These are phyloP conservation scores for Prunella vulgaris DNA, from an alignment of 257 asterid genomes.

Conservation along the genomic window DNA sequence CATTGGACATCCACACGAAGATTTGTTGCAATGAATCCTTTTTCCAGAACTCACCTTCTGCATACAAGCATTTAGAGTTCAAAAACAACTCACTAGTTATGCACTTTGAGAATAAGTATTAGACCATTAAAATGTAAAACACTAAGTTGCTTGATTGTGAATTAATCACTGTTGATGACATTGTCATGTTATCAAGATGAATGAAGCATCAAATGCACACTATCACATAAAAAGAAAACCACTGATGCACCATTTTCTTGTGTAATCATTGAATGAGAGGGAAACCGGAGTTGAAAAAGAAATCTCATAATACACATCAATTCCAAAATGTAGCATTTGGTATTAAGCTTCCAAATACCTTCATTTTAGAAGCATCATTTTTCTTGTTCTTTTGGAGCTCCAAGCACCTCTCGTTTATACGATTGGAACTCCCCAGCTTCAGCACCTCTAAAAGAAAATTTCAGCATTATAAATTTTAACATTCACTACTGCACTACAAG, in stretches of 20 bases:
- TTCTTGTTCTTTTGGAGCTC: slow-evolving; percentile 85
- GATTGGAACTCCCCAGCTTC: slow-evolving; percentile 62
- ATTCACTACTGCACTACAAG: background rate
- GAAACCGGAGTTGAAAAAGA: background rate
- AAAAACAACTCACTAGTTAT: too few species aligned
- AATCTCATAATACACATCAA: background rate
- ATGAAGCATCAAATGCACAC: too few species aligned
- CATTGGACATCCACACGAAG: slow-evolving; percentile 73
- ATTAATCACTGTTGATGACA: background rate
- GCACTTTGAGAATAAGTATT: background rate
- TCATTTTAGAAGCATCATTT: slow-evolving; percentile 50
- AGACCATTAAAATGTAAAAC: background rate
- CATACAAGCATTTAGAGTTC: slow-evolving; percentile 28
- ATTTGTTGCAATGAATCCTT: slow-evolving; percentile 45
- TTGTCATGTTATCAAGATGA: too few species aligned
- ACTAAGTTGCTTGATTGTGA: background rate
- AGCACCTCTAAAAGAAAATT: slow-evolving; percentile 56
- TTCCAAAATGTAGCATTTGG: background rate
- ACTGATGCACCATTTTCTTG: background rate
- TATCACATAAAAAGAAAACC: background rate
- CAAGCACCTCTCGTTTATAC: slow-evolving; percentile 83
- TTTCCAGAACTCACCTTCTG: slow-evolving; percentile 66
- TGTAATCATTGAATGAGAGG: background rate
- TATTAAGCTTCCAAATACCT: slow-evolving; percentile 39
- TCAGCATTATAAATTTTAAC: slow-evolving; percentile 14